Percentiles rank a stretch among this genome's conserved stretches.
Conservation (phyloP, 2,329 filamentous ascomycete species). For the Tricladium varicosporioides region DNA sequence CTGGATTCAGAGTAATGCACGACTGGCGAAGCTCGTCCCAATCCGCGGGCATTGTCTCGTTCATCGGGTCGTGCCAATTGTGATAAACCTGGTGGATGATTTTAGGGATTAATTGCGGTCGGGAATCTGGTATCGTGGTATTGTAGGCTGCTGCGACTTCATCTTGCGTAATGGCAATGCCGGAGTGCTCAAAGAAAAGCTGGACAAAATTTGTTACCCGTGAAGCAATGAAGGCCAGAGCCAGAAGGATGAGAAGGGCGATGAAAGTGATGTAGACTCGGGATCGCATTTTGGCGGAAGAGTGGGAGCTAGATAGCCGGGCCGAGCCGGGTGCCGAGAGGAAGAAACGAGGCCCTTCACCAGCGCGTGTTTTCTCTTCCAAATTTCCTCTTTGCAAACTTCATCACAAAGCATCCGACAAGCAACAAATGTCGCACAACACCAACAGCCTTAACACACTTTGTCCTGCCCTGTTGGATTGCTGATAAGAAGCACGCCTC, state of each 20-base stretch:
- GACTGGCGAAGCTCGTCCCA: conserved; percentile 65
- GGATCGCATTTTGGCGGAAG: background rate
- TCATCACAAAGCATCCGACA: too few relatives aligned
- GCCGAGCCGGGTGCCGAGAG: background rate
- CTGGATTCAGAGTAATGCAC: conserved; percentile 65
- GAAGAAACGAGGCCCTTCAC: too few relatives aligned
- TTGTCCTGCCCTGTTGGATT: too few relatives aligned
- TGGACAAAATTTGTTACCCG: conserved; percentile 12
- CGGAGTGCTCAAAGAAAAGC: conserved; percentile 18
- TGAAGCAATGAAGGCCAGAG: background rate
- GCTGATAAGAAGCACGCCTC: too few relatives aligned
- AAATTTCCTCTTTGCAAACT: too few relatives aligned
- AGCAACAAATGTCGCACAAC: too few relatives aligned
- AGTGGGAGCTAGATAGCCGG: background rate
- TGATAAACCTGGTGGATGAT: conserved; percentile 68
- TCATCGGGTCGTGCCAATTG: conserved; percentile 48
- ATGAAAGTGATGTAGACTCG: background rate
- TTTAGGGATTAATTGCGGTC: conserved; percentile 63
- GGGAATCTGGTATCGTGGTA: conserved; percentile 36
- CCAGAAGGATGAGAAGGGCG: background rate
- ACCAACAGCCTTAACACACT: too few relatives aligned
- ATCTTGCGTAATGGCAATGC: conserved; percentile 14
- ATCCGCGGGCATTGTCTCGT: conserved; percentile 63
- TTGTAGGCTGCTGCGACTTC: conserved; percentile 9
- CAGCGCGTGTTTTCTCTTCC: too few relatives aligned